Evolutionary conservation across 2,329 filamentous ascomycete genomes (phyloP), one percentile per base, ranked within the genome.

Genomic region (Scleromitrula shiraiana): DNA sequence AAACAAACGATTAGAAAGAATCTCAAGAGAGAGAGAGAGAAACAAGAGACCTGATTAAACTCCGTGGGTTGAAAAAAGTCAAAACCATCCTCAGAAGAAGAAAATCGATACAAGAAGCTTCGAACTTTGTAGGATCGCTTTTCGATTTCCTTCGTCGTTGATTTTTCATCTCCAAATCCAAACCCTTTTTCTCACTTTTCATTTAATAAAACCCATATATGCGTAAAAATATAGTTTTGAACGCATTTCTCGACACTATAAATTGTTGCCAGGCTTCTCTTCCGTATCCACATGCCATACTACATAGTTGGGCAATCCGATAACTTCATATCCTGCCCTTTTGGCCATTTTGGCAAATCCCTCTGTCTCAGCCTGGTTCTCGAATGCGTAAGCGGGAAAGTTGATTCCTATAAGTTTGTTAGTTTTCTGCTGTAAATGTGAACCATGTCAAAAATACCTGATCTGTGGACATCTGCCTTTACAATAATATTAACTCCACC

Each of bases 261-360:
- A 40, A 44, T n/a, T 46, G 49, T 97, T 97, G 27, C 89, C 88
- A 27, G 81, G 78, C 75, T 96, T 95, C 73, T 98, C 93, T 49
- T 90, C 81, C 2, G 93, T 98, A 67, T 98, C 93, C 61, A 95
- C 87, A 65, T 98, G 93, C 93, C 93, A 98, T 50, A 98, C 91
- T 42, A 98, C 83, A 65, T 98, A 98, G 67, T 98, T 98, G 35
- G 91, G 93, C 48, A 98, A 73, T 38, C 93, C 93, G 58, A 88
- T 79, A 22, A 98, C 93, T 62, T 88, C 77, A 65, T 96, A 97
- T 37, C 93, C 93, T 15, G 93, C 93, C 54, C 89, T 78, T 72
- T 94, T 96, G 51, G 93, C 93, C 93, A 98, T 98, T 67, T 94
- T 95, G 30, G 93, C 93, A 63, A 98, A 98, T 6, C 93, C 93